Percentiles rank a stretch among this genome's conserved stretches.
Conservation (phyloP, 2,329 filamentous ascomycete species). For the Balansia obtecta region DNA sequence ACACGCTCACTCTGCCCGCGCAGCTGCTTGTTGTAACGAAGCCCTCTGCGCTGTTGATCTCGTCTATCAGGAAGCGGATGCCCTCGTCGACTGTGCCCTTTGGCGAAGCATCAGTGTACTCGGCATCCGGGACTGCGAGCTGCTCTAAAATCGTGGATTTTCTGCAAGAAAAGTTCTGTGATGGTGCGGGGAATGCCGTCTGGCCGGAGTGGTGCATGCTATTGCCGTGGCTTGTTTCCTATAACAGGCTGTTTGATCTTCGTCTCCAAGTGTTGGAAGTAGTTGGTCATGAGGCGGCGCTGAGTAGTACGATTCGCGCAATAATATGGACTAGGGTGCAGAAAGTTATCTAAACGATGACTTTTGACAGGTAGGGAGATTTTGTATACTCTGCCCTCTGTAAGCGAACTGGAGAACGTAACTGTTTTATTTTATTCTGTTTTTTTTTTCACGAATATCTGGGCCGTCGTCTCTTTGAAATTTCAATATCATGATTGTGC, state of each 20-base stretch:
- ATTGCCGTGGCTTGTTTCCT: neutral
- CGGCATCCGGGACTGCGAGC: constrained; percentile 52
- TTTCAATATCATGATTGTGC: too few species aligned
- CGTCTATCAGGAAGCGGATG: constrained; percentile 63
- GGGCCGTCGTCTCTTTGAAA: too few species aligned
- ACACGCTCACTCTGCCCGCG: constrained; percentile 76
- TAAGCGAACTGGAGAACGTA: too few species aligned
- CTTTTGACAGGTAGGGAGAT: neutral
- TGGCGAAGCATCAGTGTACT: constrained; percentile 75
- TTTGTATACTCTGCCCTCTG: too few species aligned
- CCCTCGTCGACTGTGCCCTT: constrained; percentile 77
- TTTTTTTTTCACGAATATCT: too few species aligned
- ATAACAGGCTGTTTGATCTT: neutral
- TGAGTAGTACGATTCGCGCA: too few species aligned
- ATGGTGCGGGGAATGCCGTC: constrained; percentile 16
- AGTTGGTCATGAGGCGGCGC: neutral
- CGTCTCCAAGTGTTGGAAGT: neutral
- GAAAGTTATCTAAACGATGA: too few species aligned
- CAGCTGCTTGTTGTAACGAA: constrained; percentile 91
- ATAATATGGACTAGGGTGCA: too few species aligned
- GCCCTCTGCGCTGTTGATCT: constrained; percentile 63
- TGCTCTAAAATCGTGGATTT: constrained; percentile 63
- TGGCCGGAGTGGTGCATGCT: constrained; percentile 13
- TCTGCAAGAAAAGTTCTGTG: constrained; percentile 38
- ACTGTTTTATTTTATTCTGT: too few species aligned